Percentiles rank a stretch among this genome's conserved stretches.
phyloP scores from a whole-genome alignment of 1,284 basidiomycete genomes.

The Sphagnurus paluster region DNA sequence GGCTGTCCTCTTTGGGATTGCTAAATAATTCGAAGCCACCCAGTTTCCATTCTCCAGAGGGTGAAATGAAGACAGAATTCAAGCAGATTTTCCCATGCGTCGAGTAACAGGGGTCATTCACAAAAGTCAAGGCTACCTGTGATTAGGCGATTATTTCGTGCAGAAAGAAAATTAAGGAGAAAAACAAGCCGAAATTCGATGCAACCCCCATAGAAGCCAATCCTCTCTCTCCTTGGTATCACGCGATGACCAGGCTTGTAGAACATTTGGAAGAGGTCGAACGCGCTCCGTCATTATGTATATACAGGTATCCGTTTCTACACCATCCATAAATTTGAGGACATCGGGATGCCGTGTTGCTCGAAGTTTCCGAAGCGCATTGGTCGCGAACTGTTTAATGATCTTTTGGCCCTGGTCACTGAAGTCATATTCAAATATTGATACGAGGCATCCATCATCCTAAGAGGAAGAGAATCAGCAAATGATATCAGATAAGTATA shows the following conservation, averaged over 20 bases:
- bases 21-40: conserved; percentile 94
- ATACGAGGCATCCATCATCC: conserved; percentile 87
- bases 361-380: conserved; percentile 88
- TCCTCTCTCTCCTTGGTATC: conserved; percentile 71
- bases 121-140: conserved; percentile 87
- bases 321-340: conserved; percentile 91
- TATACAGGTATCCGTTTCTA: conserved; percentile 85
- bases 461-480: conserved; percentile 33
- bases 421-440: conserved; percentile 89
- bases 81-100: conserved; percentile 87
- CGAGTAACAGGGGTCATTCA: conserved; percentile 84
- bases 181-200: conserved; percentile 74
- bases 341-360: conserved; percentile 95
- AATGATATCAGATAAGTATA: conserved; percentile 7
- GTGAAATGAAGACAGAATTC: conserved; percentile 85
- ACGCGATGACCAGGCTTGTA: conserved; percentile 67
- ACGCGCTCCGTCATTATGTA: conserved; percentile 97
- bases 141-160: conserved; percentile 14
- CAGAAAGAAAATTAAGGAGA: neutral
- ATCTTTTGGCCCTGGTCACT: conserved; percentile 58
- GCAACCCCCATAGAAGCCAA: conserved; percentile 94
- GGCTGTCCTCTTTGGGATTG: conserved; percentile 72
- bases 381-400: conserved; percentile 80
- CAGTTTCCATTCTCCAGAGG: conserved; percentile 94
- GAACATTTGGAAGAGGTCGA: conserved; percentile 67